Evolutionary conservation across 23 red algal species (phyloP).

Genomic region (Gracilaria vermiculophylla): DNA sequence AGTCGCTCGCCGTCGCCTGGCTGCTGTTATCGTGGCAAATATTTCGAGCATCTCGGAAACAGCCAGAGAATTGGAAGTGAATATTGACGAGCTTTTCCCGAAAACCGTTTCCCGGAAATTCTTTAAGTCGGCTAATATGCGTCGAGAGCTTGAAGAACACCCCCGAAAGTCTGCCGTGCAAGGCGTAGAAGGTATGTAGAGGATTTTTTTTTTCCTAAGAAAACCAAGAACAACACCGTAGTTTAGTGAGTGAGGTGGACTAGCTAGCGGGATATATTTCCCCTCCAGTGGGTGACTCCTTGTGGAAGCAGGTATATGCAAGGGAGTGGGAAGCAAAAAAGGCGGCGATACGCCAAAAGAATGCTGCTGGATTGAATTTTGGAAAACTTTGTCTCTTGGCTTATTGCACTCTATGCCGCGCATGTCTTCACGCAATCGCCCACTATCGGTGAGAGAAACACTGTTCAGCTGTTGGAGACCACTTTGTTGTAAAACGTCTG

Average conservation of each 20-base stretch:
- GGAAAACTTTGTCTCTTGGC: neutral
- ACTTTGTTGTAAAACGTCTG: neutral
- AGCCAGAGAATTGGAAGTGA: neutral
- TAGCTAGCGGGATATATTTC: neutral
- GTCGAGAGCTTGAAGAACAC: neutral
- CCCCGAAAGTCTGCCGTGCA: conserved; percentile 4
- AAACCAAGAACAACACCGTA: conserved; percentile 15
- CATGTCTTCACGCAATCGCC: neutral
- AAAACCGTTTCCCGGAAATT: neutral
- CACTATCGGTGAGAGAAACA: neutral
- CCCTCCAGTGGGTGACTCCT: neutral
- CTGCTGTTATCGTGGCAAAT: neutral
- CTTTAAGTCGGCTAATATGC: neutral
- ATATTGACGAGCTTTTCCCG: neutral
- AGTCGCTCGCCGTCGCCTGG: neutral
- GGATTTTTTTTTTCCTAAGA: too few species aligned
- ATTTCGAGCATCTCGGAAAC: neutral
- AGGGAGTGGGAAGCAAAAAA: neutral
- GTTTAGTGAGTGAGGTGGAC: neutral
- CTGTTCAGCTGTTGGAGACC: neutral
- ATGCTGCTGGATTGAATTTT: neutral
- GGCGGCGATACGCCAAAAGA: neutral
- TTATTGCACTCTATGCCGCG: neutral
- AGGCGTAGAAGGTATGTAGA: neutral
- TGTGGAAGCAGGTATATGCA: too few species aligned